Conservation (phyloP, 371 early-diverging fungal genomes). For the Mucor piriformis region DNA sequence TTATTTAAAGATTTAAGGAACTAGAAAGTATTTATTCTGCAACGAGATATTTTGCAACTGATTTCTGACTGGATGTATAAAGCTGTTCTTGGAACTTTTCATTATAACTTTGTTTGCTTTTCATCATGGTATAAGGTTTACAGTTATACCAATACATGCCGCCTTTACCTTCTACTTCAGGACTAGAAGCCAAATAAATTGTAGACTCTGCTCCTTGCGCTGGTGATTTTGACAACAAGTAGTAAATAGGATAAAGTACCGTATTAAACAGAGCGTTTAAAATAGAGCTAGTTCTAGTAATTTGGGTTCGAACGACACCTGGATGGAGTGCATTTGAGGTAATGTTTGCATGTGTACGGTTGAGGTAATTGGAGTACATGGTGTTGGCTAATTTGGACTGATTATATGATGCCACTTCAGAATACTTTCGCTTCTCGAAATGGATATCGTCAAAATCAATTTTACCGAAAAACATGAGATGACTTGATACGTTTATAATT, state of each 20-base stretch:
- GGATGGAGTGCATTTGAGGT: conserved; percentile 62
- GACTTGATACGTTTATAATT: conserved; percentile 43
- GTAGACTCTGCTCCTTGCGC: conserved; percentile 26
- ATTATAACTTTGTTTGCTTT: neutral
- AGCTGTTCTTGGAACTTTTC: neutral
- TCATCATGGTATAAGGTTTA: conserved; percentile 1
- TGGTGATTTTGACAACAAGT: conserved; percentile 13
- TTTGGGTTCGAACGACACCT: conserved; percentile 53
- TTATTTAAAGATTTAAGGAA: too few relatives aligned
- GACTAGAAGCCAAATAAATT: conserved; percentile 15
- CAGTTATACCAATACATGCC: conserved; percentile 12
- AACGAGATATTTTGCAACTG: conserved; percentile 7
- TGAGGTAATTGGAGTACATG: conserved; percentile 60
- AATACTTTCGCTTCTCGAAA: conserved; percentile 7
- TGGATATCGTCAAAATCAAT: conserved; percentile 41
- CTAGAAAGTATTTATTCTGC: neutral
- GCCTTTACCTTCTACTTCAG: neutral
- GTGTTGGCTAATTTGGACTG: conserved; percentile 70
- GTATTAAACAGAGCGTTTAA: conserved; percentile 6
- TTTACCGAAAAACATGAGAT: conserved; percentile 21
- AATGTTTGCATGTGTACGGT: conserved; percentile 42
- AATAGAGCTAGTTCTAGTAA: conserved; percentile 4
- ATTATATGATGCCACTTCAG: conserved; percentile 40
- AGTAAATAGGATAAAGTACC: too few relatives aligned
- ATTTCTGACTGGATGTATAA: neutral